Base-by-base conservation (phyloP, 2,329 filamentous ascomycete genomes). In the Aspergillus luchuensis region DNA sequence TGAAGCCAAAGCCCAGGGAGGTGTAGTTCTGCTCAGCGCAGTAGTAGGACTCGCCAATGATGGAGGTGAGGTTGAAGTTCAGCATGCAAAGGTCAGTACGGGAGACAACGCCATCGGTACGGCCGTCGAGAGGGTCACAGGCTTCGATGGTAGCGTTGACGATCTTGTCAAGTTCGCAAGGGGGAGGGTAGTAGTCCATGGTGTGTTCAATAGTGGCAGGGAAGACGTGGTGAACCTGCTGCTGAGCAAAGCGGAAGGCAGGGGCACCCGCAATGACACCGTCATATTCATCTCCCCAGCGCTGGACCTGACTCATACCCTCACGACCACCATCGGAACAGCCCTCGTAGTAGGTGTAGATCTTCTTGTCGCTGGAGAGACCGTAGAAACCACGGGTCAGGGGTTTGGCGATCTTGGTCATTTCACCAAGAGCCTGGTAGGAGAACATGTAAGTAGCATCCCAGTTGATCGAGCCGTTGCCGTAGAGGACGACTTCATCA, bases 51-150 rank as follows among this genome's bases (percentile, higher is more conserved):
- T 74, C 62, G n/a, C 83, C 84, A 57, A 85, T 72, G 43, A 77
- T 79, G 15, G 75, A 71, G 58, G 70, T 79, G 30, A 82, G 65
- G 66, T 85, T 77, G 68, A 80, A 82, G 45, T 79, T 66, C 5
- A 81, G 64, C 58, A 74, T 76, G 75, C 80, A 83, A 8, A 83
- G 75, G 56, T 83, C 80, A 0, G 77, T 79, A 5, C 81, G 76
- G 7, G 79, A 74, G 47, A 87, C 76, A 4, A 87, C 82, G 11
- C 84, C 83, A 58, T 87, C 84, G 0, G 75, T 78, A 48, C 77
- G 76, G 5, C 85, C 84, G 58, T 87, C 85, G 5, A 87, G 74
- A 7, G 78, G 73, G 62, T 87, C 84, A 54, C 85, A 87, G 38
- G 79, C 79, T 1, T 74, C 73, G 50, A 87, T 85, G 5, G 84